Base-by-base conservation (phyloP, 1,284 basidiomycete species). In the Apiotrichum porosum region DNA sequence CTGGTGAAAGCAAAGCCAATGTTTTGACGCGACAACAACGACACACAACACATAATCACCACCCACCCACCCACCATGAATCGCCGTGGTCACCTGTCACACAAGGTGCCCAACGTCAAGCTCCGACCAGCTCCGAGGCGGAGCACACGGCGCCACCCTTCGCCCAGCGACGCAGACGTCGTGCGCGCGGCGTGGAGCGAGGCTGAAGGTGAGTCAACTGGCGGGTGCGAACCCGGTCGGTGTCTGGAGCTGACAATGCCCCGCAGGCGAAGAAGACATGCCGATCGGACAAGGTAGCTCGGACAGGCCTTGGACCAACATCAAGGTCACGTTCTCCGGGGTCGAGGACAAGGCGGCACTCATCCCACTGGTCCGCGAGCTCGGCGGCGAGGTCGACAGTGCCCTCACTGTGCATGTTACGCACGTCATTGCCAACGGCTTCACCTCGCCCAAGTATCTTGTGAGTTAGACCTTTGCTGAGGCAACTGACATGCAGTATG, bases 51-150 rank as follows among this genome's bases (percentile, higher is more conserved):
- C 15, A n/a, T 24, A 37, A 23, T 26, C 24, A 40, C 23, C 39
- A 21, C 34, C 12, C 24, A 21, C 34, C 30, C n/a, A n/a, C 23
- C 28, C 24, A 23, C 32, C 28, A 64, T 67, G 61, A 66, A 68
- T 48, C 54, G 68, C 35, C 49, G 67, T n/a, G 65, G 65, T 8
- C 67, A 72, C 52, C 40, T 70, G 17, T 70, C 66, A 3, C 51
- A 44, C 49, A 71, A 70, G 50, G 54, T 72, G 3, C 63, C 68
- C 4, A 66, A 69, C 49, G 70, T 71, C 50, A 72, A 70, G 51
- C 53, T 71, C 13, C 65, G 70, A 2, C 70, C 70, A 2, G 65
- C 58, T 14, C 65, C 61, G 2, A 28, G 41, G 17, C 28, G 41
- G 18, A 44, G 46, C 26, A 44, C 46, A 36, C 55, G 17, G 32